phyloP scores from a whole-genome alignment of 352 stramenopile species.

The Sclerospora graminicola region DNA sequence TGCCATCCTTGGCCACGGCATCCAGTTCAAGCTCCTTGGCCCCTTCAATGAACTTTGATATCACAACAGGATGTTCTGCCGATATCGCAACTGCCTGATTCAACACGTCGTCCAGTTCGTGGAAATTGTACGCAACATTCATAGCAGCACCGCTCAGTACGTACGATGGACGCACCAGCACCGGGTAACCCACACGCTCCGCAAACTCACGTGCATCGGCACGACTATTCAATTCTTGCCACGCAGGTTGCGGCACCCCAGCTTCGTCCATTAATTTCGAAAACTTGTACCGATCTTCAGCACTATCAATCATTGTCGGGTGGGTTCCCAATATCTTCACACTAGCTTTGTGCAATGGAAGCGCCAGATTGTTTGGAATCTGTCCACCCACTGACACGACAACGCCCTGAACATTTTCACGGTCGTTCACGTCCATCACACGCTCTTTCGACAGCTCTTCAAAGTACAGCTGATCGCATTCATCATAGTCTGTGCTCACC shows the following conservation, averaged over 20 bases:
- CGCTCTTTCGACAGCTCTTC: conserved; percentile 92
- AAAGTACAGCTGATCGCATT: conserved; percentile 97
- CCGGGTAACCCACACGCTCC: conserved; percentile 89
- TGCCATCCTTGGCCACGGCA: conserved; percentile 92
- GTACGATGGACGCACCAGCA: conserved; percentile 95
- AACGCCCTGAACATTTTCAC: conserved; percentile 78
- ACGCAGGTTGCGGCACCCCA: conserved; percentile 73
- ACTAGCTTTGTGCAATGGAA: conserved; percentile 83
- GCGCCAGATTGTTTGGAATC: conserved; percentile 95
- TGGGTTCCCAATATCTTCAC: conserved; percentile 78
- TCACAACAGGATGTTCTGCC: conserved; percentile 94
- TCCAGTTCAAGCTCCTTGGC: conserved; percentile 99
- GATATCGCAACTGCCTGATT: conserved; percentile 89
- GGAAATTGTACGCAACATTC: conserved; percentile 94
- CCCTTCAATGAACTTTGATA: conserved; percentile 97
- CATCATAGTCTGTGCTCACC: conserved; percentile 96
- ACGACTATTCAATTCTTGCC: conserved; percentile 86
- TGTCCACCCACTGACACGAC: conserved; percentile 92
- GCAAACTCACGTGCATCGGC: conserved; percentile 89
- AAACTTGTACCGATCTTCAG: conserved; percentile 92
- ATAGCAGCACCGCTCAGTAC: conserved; percentile 97
- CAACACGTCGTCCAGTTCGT: conserved; percentile 83
- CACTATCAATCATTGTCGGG: conserved; percentile 91
- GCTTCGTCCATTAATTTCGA: conserved; percentile 93
- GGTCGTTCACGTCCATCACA: conserved; percentile 92